Evolutionary conservation across 805 yeast genomes (phyloP), one percentile per base, ranked within the genome.

Genomic region (Candida argentea): DNA sequence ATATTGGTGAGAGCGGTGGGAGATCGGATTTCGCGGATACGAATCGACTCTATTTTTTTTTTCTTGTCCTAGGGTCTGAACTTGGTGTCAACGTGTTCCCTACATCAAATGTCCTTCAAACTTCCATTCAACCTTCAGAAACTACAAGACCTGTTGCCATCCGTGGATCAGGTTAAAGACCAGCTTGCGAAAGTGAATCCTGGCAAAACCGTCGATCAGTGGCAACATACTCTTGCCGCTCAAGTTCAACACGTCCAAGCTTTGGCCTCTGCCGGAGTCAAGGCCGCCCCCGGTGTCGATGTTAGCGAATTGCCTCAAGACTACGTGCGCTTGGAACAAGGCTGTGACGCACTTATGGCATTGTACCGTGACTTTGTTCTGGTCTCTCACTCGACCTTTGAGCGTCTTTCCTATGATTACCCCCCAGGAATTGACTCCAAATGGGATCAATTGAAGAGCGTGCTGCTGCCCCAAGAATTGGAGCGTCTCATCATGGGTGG

Each of bases 271-370:
- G 39, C 50, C 25, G 34, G 39, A 20, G 16, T 32, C 26, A 43
- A 43, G 31, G 38, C 26, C n/a, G 36, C 46, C 17, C 35, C 50
- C 20, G 62, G 73, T 20, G 66, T 75, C 31, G 83, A 75, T 37
- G 76, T 76, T 26, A 70, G 80, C 32, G 84, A 79, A 48, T 63
- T 82, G 28, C 93, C 93, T 26, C 70, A 67, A 23, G 86, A 79
- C 37, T 82, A 82, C 51, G 63, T 71, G 31, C 66, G 69, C 33
- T 59, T 82, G 44, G 93, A 81, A 48, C 61, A 66, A 35, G 70
- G 70, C 44, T 75, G 77, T 33, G 89, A 80, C 48, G 62, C 72
- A 28, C 57, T 80, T 40, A 72, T 73, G 48, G 63, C 61, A 27
- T 68, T 75, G 34, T 76, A 77, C 55, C 73, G 65, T 27, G 68